Evolutionary conservation across 1,139 yeast species (phyloP), one percentile per base, ranked within the genome.

Genomic region (Pichia sp.): DNA sequence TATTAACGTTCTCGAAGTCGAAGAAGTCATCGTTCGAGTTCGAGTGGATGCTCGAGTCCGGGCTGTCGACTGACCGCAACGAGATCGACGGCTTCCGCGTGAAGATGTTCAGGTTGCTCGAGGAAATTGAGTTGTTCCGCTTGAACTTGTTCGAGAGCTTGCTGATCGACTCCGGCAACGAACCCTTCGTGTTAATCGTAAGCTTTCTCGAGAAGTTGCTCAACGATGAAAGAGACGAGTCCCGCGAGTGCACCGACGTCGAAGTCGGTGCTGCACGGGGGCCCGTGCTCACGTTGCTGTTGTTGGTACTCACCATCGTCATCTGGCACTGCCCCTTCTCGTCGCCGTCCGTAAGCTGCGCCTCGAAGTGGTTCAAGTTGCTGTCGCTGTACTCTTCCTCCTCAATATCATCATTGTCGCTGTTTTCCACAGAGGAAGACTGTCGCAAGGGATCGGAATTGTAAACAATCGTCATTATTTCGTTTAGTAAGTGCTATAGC

Each of bases 91-190:
- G 46, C 30, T 53, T 53, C 31, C 54, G 47, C 38, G 53, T 19
- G n/a, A 52, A 48, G 26, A 44, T 36, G n/a, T 31, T 45, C 8
- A 45, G 11, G 23, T 42, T 44, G 26, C 23, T 29, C 13, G 52
- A 50, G 15, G 52, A 52, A 5, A 38, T 26, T 1, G 53, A 50
- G 16, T 47, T 53, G 10, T 41, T 47, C 10, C 54, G 13, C 40
- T 47, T 52, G 23, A 52, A 52, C 32, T 47, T 52, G 15, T 32
- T 48, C 16, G 51, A 47, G 8, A 52, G n/a, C 19, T 52, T 52
- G 31, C 43, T 52, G 6, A 52, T 26, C 5, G 47, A 42, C 16
- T 52, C 54, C 8, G 53, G 53, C 10, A 50, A 13, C 4, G 42
- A 11, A 3, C 43, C 15, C 26, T 44, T 50, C 4, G 48, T 44